These are phyloP conservation scores for Syzygium jambos DNA, from an alignment of 345 rosid species.

Conservation along the genomic window DNA sequence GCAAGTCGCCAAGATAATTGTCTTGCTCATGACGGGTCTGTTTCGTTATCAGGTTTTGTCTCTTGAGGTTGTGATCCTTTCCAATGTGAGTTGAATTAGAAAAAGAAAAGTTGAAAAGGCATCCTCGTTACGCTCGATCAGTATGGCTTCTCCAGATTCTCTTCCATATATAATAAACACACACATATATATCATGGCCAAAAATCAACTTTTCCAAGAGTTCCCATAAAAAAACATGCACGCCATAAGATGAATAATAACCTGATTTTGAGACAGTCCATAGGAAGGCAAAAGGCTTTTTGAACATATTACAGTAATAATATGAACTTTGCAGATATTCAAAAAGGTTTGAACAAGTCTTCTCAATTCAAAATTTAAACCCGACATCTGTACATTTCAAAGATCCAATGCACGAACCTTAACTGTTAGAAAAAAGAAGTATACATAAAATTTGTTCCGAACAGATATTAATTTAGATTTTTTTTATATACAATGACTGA, in stretches of 20 bases:
- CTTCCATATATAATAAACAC: neutral
- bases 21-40: neutral
- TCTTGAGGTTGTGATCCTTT: neutral
- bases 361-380: neutral
- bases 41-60: neutral
- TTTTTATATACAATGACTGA: neutral
- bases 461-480: neutral
- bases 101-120: neutral
- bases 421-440: neutral
- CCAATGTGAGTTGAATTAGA: neutral
- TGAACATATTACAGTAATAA: neutral
- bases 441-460: neutral
- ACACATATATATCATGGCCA: neutral
- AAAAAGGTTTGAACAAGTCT: neutral
- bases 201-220: neutral
- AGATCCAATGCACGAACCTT: neutral
- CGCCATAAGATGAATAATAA: neutral
- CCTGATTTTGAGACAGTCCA: neutral
- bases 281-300: neutral
- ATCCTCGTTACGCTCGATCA: neutral
- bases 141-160: neutral
- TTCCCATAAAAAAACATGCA: neutral
- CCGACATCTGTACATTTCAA: neutral
- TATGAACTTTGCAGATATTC: neutral
- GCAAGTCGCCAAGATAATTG: too few relatives aligned